Percentiles rank a stretch among this genome's conserved stretches.
Evolutionary conservation across 768 basidiomycete species (phyloP).

Genomic region (Macrolepiota albuminosa): DNA sequence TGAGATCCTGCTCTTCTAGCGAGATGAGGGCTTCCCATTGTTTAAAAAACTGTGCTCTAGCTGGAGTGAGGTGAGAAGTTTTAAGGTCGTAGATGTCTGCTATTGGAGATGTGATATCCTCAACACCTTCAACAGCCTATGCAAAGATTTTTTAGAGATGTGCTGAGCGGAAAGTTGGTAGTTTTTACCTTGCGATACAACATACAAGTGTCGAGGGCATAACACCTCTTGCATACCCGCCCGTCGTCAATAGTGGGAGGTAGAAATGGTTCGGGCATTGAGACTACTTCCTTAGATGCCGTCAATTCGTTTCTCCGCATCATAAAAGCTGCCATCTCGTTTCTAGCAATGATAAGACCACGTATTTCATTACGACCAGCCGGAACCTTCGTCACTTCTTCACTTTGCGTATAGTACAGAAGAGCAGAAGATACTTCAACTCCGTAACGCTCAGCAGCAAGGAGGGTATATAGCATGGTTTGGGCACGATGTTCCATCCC

Average conservation of each 20-base stretch:
- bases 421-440: conserved; percentile 76
- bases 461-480: conserved; percentile 93
- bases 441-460: conserved; percentile 89
- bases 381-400: conserved; percentile 81
- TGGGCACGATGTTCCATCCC: conserved; percentile 96
- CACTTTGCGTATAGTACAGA: conserved; percentile 91
- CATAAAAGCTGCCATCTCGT: conserved; percentile 80
- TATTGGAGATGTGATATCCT: conserved; percentile 48
- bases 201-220: conserved; percentile 83
- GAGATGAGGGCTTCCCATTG: conserved; percentile 87
- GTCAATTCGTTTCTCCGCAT: conserved; percentile 38
- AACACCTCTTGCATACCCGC: conserved; percentile 76
- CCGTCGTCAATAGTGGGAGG: conserved; percentile 86
- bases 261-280: conserved; percentile 52
- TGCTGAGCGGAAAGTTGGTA: neutral
- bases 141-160: conserved; percentile 7
- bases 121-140: conserved; percentile 67
- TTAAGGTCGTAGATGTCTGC: conserved; percentile 69
- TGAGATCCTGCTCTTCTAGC: conserved; percentile 80
- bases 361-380: conserved; percentile 78
- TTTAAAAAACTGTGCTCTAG: conserved; percentile 76
- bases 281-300: conserved; percentile 8
- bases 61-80: conserved; percentile 70
- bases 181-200: conserved; percentile 76
- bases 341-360: conserved; percentile 75